Evolutionary conservation across 208 protist species (phyloP).

Genomic region (Tetramitus jugosus): DNA sequence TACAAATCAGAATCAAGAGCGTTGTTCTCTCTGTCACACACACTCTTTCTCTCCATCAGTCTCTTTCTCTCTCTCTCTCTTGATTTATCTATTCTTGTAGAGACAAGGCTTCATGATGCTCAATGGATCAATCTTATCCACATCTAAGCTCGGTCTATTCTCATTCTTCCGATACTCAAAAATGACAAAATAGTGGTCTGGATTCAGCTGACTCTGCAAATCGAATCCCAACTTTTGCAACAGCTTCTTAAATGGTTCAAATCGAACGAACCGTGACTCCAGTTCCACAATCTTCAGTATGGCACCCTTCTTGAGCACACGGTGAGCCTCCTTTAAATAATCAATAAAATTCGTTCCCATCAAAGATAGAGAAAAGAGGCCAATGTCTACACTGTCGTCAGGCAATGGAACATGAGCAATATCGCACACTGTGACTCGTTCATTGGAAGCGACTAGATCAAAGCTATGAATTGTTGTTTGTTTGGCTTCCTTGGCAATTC

Average conservation of each 20-base stretch:
- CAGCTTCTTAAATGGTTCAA: neutral
- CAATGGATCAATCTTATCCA: neutral
- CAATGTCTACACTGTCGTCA: constrained; percentile 42
- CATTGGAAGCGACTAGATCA: constrained; percentile 52
- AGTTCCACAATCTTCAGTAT: neutral
- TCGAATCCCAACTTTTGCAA: neutral
- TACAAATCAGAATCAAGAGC: too few species aligned
- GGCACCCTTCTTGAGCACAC: constrained; percentile 36
- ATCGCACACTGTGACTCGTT: constrained; percentile 50
- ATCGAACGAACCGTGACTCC: neutral
- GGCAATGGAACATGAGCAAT: constrained; percentile 48
- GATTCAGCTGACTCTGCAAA: neutral
- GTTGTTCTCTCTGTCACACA: too few species aligned
- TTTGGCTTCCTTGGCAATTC: constrained; percentile 32
- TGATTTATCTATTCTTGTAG: constrained; percentile 15
- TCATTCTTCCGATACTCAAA: neutral
- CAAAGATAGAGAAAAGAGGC: constrained; percentile 53
- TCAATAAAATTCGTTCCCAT: constrained; percentile 61
- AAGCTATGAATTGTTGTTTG: constrained; percentile 57
- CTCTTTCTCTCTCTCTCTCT: too few species aligned
- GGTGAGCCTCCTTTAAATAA: constrained; percentile 50
- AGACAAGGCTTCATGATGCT: constrained; percentile 1
- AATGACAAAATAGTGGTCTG: neutral
- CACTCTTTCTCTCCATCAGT: too few species aligned
- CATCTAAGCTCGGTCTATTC: too few species aligned